Evolutionary conservation across 1,139 yeast genomes (phyloP).

Genomic region (Protomyces macrosporus): DNA sequence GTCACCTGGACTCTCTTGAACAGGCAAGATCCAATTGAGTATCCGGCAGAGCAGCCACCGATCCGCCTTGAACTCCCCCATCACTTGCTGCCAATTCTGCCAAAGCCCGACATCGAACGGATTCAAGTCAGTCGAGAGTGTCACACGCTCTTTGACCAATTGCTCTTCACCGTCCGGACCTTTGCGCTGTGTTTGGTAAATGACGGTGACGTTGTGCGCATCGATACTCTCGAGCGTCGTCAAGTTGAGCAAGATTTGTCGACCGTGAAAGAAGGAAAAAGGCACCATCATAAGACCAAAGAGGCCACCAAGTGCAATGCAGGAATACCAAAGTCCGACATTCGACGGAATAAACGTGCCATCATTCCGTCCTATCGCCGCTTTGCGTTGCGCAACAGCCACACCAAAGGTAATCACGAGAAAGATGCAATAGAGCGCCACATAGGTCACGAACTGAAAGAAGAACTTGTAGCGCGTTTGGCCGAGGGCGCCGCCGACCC

Average conservation of each 20-base stretch:
- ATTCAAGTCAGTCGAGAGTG: constrained; percentile 30
- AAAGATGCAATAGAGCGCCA: constrained; percentile 45
- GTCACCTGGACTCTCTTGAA: constrained; percentile 40
- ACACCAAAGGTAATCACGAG: constrained; percentile 34
- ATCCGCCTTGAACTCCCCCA: constrained; percentile 37
- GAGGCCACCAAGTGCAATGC: constrained; percentile 23
- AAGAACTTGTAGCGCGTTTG: constrained; percentile 69
- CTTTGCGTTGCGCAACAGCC: constrained; percentile 35
- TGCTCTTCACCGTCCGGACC: background rate
- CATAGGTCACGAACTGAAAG: constrained; percentile 60
- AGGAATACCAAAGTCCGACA: constrained; percentile 16
- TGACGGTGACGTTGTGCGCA: constrained; percentile 1
- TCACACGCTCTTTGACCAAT: constrained; percentile 10
- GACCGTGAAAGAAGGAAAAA: constrained; percentile 36
- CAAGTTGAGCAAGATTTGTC: constrained; percentile 9
- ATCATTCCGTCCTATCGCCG: background rate
- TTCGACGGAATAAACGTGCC: constrained; percentile 10
- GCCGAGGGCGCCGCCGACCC: constrained; percentile 87
- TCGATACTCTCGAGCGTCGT: constrained; percentile 14
- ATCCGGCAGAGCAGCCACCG: constrained; percentile 31
- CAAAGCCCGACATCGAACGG: constrained; percentile 38
- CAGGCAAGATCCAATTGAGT: constrained; percentile 43
- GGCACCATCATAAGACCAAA: constrained; percentile 34
- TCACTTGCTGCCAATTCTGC: constrained; percentile 37
- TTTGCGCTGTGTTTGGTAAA: background rate